Percentiles rank a stretch among this genome's conserved stretches.
phyloP scores from a whole-genome alignment of 257 asterid genomes.

The Knoxia roxburghii region DNA sequence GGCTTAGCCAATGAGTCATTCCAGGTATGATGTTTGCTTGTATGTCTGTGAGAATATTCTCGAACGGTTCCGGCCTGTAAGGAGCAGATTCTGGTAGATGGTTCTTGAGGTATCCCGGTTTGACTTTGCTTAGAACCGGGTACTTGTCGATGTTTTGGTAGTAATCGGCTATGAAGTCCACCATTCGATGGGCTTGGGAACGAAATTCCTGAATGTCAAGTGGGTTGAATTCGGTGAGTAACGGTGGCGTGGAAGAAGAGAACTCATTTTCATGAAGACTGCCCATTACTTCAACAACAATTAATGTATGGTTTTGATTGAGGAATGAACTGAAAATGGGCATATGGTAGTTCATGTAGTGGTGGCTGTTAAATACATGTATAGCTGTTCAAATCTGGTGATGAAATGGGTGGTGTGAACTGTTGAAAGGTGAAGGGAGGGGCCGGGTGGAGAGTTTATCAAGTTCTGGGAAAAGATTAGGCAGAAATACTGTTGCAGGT shows the following conservation, averaged over 20 bases:
- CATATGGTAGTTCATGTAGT: neutral
- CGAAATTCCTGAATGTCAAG: constrained; percentile 61
- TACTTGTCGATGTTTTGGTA: constrained; percentile 59
- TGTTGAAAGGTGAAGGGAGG: neutral
- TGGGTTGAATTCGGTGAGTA: constrained; percentile 30
- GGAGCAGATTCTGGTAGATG: constrained; percentile 62
- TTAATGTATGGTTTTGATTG: neutral
- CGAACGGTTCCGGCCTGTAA: constrained; percentile 48
- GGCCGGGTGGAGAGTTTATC: neutral
- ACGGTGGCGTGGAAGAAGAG: neutral
- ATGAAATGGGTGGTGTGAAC: constrained; percentile 3
- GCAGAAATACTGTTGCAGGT: neutral
- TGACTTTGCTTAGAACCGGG: constrained; percentile 73
- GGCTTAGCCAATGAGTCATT: constrained; percentile 80
- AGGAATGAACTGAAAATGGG: neutral
- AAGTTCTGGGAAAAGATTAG: neutral
- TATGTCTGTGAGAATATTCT: constrained; percentile 48
- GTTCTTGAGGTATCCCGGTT: constrained; percentile 60
- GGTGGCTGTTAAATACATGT: neutral
- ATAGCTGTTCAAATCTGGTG: neutral
- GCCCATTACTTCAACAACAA: constrained; percentile 1
- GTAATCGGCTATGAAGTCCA: constrained; percentile 66
- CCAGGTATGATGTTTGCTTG: constrained; percentile 63
- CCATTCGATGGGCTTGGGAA: constrained; percentile 49
- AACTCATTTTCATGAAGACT: constrained; percentile 5